Evolutionary conservation across 1,139 yeast genomes (phyloP).

Genomic region (Saccharomyces hybrid): DNA sequence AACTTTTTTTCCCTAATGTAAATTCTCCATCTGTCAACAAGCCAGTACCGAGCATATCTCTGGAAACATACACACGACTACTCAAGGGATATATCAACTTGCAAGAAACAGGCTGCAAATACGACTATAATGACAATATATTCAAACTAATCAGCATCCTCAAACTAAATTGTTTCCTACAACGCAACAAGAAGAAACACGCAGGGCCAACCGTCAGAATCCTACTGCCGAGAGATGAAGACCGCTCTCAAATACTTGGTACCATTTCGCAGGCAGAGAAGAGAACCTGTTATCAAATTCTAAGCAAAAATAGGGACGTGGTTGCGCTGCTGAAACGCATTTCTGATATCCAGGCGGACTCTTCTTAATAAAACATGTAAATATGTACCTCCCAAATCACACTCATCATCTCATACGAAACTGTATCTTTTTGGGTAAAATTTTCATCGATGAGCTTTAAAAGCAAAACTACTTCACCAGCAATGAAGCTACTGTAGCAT

Average conservation of each 20-base stretch:
- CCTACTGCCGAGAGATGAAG: not conserved
- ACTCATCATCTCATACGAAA: not conserved
- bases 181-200: not conserved
- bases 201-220: not conserved
- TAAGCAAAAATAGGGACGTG: constrained; percentile 1
- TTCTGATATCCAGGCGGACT: not conserved
- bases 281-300: constrained; percentile 1
- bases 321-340: constrained; percentile 1
- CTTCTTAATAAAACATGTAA: not conserved
- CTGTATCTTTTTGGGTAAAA: not conserved
- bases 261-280: constrained; percentile 1
- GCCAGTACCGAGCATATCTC: constrained; percentile 1
- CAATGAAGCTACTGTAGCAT: not conserved
- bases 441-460: not conserved
- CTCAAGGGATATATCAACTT: not conserved
- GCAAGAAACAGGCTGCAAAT: not conserved
- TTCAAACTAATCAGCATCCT: constrained; percentile 1
- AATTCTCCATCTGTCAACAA: not conserved
- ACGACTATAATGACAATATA: not conserved
- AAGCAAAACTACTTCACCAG: not conserved
- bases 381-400: not conserved
- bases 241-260: not conserved
- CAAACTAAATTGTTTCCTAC: constrained; percentile 2
- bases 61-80: not conserved
- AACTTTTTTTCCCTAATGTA: constrained; percentile 1